A percentile compares a stretch with the other conserved stretches of the same genome.
These are phyloP conservation scores for Colletotrichum neosansevieriae DNA, from an alignment of 2,329 filamentous ascomycete species.

Conservation along the genomic window DNA sequence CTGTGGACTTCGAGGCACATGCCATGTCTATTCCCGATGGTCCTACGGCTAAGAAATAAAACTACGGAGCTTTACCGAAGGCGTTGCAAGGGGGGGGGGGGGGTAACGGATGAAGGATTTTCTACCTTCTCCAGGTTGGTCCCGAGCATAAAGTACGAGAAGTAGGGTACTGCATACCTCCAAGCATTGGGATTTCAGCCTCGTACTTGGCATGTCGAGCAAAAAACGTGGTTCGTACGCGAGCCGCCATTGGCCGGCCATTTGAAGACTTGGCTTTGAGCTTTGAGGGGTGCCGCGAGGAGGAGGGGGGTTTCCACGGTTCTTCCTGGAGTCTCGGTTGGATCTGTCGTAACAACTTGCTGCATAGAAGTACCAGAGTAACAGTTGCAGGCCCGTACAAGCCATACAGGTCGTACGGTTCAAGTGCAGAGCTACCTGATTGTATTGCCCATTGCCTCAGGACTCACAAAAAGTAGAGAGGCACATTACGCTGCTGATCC, in stretches of 20 bases:
- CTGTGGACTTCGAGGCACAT: slow-evolving; percentile 10
- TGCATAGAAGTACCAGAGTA: neutral
- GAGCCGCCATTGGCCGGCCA: slow-evolving; percentile 41
- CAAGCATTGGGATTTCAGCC: slow-evolving; percentile 40
- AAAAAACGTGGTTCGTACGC: slow-evolving; percentile 43
- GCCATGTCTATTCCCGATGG: neutral
- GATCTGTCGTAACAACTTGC: neutral
- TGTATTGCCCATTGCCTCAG: neutral
- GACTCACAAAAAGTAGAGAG: neutral
- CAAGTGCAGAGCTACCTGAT: neutral
- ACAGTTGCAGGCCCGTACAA: slow-evolving; percentile 5
- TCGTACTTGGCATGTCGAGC: slow-evolving; percentile 43
- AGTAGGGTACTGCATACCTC: too few relatives aligned
- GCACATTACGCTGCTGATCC: neutral
- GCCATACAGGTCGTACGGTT: neutral
- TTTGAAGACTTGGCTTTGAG: slow-evolving; percentile 38
- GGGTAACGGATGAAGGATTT: neutral
- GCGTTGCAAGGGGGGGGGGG: too few relatives aligned
- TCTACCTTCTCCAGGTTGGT: neutral
- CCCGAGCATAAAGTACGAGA: too few relatives aligned
- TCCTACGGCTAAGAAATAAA: neutral
- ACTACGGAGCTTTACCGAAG: neutral
- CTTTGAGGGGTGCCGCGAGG: slow-evolving; percentile 19
- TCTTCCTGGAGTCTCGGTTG: slow-evolving; percentile 30
- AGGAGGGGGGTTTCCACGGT: slow-evolving; percentile 18